Evolutionary conservation across 176 grass and related monocot species (phyloP), one percentile per base, ranked within the genome.

Genomic region (Aegilops speltoides): DNA sequence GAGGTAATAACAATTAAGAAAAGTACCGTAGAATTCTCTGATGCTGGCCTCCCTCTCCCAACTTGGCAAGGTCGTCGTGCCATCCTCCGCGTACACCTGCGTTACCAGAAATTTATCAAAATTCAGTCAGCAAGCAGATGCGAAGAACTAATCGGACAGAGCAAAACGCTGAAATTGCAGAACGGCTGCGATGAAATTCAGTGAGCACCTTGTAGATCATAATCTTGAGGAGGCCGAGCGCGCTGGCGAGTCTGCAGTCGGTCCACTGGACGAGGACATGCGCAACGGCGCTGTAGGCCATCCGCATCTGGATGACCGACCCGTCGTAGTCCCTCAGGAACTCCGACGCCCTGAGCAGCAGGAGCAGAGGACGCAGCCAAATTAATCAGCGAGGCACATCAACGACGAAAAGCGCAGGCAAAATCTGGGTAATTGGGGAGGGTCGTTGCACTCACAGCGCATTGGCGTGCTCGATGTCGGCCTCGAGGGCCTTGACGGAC

Each of bases 401-500:
- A 45, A 46, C 26, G 22, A 82, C 9, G 16, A 17, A 8, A 48
- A 9, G 16, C 17, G 28, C 7, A 38, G 8, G 28, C 7, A 38
- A 41, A 41, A 72, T 40, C 68, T 10, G 11, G 4, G 11, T 1
- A 25, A 5, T 13, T 2, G 11, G 38, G 69, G 9, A 45, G 37
- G 7, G 23, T 46, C 2, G 71, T 8, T 26, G 38, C 15, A 43
- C 82, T 93, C 86, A 93, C 91, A 93, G 73, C 60, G 14, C 83
- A 78, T 93, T 93, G 86, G 88, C 88, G 86, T 93, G 88, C 67
- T 90, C 73, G 88, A 90, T 93, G 88, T 93, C 91, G 83, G 88
- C 86, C 83, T 88, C 67, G 2, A 93, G 82, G 67, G 86, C 66
- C 67, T 93, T 93, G 28, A 90, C 57, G 3, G 91, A 90, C 10